Base-by-base conservation (phyloP, 352 stramenopile genomes). In the Phytopythium vexans region DNA sequence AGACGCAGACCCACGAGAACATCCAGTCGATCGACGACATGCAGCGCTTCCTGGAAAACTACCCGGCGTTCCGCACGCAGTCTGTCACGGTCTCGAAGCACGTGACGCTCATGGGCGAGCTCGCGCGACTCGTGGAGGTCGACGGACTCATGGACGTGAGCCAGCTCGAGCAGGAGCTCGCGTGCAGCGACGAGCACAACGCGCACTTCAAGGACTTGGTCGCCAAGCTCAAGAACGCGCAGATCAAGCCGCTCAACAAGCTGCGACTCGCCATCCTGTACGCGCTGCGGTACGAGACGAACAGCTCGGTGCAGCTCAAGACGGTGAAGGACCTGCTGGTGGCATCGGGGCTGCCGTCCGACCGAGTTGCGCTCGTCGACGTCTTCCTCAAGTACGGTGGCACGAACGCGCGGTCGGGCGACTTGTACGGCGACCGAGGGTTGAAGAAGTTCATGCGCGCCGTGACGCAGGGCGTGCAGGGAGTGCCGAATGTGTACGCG, bases 11-110 rank as follows among this genome's bases (percentile, higher is more conserved):
- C 6, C 82, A 94, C 52, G 82, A 94, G 56, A 92, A 78, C 68
- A 94, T 94, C 53, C 66, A 87, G 53, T 92, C 80, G 27, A 92
- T 94, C 62, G 97, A 99, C 69, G 97, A 99, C 72, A 99, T 99
- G 97, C 97, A 99, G 72, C 75, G 81, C 14, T 99, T 99, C 61
- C 86, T 99, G 82, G 95, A 99, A 45, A 97, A 97, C 56, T 99
- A 98, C 69, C 95, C 96, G 8, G 92, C 97, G 36, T 96, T 99
- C 60, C 74, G 96, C 48, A 97, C 94, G 51, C 85, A 98, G 70
- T 97, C 86, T 0, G 93, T 98, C 49, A 98, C 97, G 36, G 97
- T 99, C 5, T 98, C 90, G 34, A 99, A 99, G 76, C 97, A 99
- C 72, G 96, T 99, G 50, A 97, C 97, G 37, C 86, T 99, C 46